A percentile compares a stretch with the other conserved stretches of the same genome.
phyloP scores from a whole-genome alignment of 2,329 filamentous ascomycete genomes.

The Corniculantispora saksenae region DNA sequence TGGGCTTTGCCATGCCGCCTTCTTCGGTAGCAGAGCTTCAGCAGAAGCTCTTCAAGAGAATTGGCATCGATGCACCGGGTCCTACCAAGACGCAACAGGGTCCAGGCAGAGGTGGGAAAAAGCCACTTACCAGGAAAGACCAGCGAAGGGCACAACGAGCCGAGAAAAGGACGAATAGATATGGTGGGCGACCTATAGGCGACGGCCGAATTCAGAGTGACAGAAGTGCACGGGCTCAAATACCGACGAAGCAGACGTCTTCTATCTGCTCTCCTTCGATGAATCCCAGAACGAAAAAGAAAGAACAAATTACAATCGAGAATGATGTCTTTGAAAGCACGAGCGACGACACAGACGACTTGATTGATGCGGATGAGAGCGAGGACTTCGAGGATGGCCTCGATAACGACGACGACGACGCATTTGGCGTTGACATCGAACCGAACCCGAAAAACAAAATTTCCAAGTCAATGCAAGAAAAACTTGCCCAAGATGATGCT shows the following conservation, averaged over 20 bases:
- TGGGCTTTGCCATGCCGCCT: conserved; percentile 23
- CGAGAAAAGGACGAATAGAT: conserved; percentile 56
- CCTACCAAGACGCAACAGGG: conserved; percentile 20
- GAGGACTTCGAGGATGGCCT: conserved; percentile 26
- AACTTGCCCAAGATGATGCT: conserved; percentile 77
- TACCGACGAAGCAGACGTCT: conserved; percentile 16
- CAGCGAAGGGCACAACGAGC: conserved; percentile 66
- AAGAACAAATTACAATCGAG: not conserved
- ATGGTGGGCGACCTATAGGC: conserved; percentile 18
- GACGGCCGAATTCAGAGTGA: conserved; percentile 24
- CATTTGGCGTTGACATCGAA: conserved; percentile 25
- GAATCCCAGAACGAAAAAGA: not conserved
- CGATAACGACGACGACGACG: conserved; percentile 26
- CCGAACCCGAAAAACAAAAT: conserved; percentile 30
- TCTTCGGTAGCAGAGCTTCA: conserved; percentile 36
- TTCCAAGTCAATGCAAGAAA: conserved; percentile 53
- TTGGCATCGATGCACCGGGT: conserved; percentile 36
- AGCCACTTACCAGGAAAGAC: conserved; percentile 55
- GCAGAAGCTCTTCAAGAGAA: conserved; percentile 39
- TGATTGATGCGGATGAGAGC: conserved; percentile 24
- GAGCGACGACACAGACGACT: conserved; percentile 4
- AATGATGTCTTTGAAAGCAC: conserved; percentile 10
- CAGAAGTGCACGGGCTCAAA: not conserved
- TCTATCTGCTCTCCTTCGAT: not conserved
- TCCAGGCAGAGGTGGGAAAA: conserved; percentile 22